These are phyloP conservation scores for Tagetes erecta DNA, from an alignment of 129 eudicot genomes.

Conservation along the genomic window DNA sequence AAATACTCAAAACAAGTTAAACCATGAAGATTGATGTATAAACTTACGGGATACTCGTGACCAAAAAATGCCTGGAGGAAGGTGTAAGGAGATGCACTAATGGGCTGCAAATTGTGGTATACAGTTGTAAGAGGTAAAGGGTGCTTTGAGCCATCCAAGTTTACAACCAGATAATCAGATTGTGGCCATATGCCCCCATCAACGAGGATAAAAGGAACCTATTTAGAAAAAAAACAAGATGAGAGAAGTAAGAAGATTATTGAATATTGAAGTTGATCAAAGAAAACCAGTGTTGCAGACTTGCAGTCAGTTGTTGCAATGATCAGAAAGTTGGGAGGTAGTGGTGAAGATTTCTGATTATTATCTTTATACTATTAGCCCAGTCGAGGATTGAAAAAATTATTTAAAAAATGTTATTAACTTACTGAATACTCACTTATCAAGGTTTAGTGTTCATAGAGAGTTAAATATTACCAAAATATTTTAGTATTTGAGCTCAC, in stretches of 20 bases:
- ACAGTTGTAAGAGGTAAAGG: slow-evolving; percentile 82
- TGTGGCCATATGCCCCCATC: slow-evolving; percentile 73
- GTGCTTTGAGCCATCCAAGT: slow-evolving; percentile 88
- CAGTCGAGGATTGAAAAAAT: background rate
- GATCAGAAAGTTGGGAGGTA: too few species aligned
- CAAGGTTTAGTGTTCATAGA: slow-evolving; percentile 2
- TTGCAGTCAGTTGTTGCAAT: slow-evolving; percentile 3
- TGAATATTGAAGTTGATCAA: background rate
- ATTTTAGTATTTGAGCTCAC: background rate
- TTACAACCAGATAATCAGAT: slow-evolving; percentile 62
- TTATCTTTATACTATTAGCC: background rate
- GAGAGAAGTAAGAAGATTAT: background rate
- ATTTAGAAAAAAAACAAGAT: slow-evolving; percentile 10
- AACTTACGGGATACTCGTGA: slow-evolving; percentile 78
- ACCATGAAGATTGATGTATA: slow-evolving; percentile 7
- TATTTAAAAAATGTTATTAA: background rate
- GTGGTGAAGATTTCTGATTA: too few species aligned
- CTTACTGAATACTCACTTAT: background rate
- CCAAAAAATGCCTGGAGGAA: slow-evolving; percentile 89
- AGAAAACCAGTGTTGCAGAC: background rate
- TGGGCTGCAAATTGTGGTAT: slow-evolving; percentile 83
- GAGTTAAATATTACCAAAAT: background rate
- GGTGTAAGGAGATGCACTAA: slow-evolving; percentile 79
- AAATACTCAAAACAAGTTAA: background rate
- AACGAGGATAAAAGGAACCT: slow-evolving; percentile 90